Conservation (phyloP, 306 rosid species). For the Cicer cuneatum region DNA sequence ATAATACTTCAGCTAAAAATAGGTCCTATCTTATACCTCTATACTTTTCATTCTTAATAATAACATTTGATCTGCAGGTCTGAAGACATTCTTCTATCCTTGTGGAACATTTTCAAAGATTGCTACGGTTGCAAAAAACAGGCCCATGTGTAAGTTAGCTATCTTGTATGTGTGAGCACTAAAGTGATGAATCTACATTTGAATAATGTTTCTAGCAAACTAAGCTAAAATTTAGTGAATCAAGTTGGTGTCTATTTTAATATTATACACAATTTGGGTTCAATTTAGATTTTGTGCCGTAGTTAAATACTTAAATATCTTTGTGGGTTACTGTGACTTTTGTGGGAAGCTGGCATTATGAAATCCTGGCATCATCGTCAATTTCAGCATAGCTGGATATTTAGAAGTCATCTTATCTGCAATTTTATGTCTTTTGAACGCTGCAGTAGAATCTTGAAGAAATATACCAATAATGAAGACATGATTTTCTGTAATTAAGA, state of each 20-base stretch:
- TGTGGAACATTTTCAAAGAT: conserved; percentile 95
- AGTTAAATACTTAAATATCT: conserved; percentile 5
- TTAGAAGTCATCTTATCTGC: conserved; percentile 5
- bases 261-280: conserved; percentile 5
- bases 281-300: conserved; percentile 24
- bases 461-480: conserved; percentile 30
- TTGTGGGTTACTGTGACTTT: conserved; percentile 21
- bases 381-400: conserved; percentile 9
- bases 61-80: conserved; percentile 60
- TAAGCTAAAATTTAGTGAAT: conserved; percentile 40
- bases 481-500: conserved; percentile 21
- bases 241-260: conserved; percentile 15
- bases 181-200: conserved; percentile 27
- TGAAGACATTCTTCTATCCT: conserved; percentile 89
- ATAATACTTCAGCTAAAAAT: not conserved
- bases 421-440: conserved; percentile 23
- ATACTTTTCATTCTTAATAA: conserved; percentile 32
- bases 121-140: conserved; percentile 81
- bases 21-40: conserved; percentile 12
- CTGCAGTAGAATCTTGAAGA: conserved; percentile 35
- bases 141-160: conserved; percentile 83
- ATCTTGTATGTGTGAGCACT: conserved; percentile 11
- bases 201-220: conserved; percentile 38
- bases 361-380: not conserved
- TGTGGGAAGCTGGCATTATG: conserved; percentile 24